These are phyloP conservation scores for Elongisporangium anandrum DNA, from an alignment of 352 stramenopile species.

Conservation along the genomic window DNA sequence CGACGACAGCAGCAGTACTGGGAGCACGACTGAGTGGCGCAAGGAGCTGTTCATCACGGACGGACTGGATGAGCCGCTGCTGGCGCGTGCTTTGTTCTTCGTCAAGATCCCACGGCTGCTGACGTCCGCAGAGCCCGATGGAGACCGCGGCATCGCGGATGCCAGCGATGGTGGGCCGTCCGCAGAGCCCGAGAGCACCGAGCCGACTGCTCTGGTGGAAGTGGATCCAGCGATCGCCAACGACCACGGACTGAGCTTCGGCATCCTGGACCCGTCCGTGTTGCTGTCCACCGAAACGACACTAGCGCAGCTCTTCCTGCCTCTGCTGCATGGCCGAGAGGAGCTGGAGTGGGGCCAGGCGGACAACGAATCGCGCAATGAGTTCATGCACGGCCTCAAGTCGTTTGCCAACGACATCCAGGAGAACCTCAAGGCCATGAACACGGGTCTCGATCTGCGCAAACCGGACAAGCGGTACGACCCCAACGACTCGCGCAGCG, in stretches of 20 bases:
- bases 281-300: slow-evolving; percentile 69
- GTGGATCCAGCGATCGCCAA: slow-evolving; percentile 64
- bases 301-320: slow-evolving; percentile 69
- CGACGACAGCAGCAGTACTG: background rate
- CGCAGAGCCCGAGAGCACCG: slow-evolving; percentile 20
- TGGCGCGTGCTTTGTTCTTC: slow-evolving; percentile 69
- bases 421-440: slow-evolving; percentile 89
- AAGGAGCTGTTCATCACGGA: slow-evolving; percentile 83
- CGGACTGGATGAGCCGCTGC: slow-evolving; percentile 63
- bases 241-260: slow-evolving; percentile 65
- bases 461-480: slow-evolving; percentile 86
- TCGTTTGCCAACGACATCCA: slow-evolving; percentile 83
- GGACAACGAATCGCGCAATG: slow-evolving; percentile 57
- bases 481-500: slow-evolving; percentile 51
- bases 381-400: slow-evolving; percentile 82
- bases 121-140: slow-evolving; percentile 4
- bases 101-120: slow-evolving; percentile 43
- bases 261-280: slow-evolving; percentile 65
- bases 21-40: slow-evolving; percentile 9
- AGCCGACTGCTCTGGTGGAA: slow-evolving; percentile 12
- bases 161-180: slow-evolving; percentile 1
- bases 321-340: slow-evolving; percentile 33
- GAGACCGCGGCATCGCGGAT: slow-evolving; percentile 3
- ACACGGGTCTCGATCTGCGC: slow-evolving; percentile 79
- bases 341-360: slow-evolving; percentile 64